Evolutionary conservation across 257 asterid species (phyloP).

Genomic region (Nicotiana noctiflora): DNA sequence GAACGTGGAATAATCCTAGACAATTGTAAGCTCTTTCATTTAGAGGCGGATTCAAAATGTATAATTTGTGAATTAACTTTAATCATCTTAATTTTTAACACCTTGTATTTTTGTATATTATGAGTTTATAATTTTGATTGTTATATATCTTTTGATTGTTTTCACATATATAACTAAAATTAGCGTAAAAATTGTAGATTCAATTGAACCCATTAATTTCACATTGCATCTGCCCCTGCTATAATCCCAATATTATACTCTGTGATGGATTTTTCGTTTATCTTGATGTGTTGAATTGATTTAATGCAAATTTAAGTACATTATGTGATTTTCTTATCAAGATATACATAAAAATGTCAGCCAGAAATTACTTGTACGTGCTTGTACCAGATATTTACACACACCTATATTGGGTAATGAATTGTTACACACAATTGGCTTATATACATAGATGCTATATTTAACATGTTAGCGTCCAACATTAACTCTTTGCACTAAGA

Average conservation of each 20-base stretch:
- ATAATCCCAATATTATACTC: background rate
- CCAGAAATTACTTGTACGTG: background rate
- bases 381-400: background rate
- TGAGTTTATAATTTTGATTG: background rate
- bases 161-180: background rate
- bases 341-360: background rate
- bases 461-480: no score
- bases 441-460: no score
- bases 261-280: background rate
- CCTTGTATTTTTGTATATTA: background rate
- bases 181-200: background rate
- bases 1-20: background rate
- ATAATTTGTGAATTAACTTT: background rate
- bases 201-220: background rate
- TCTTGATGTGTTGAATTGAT: background rate
- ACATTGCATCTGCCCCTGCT: background rate
- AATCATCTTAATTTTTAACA: background rate
- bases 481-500: no score
- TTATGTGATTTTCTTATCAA: background rate
- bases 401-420: background rate
- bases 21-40: background rate
- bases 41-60: fast-evolving
- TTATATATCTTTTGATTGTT: background rate
- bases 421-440: background rate
- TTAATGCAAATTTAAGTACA: background rate